Conservation (phyloP, 257 asterid species). For the Ballota nigra region DNA sequence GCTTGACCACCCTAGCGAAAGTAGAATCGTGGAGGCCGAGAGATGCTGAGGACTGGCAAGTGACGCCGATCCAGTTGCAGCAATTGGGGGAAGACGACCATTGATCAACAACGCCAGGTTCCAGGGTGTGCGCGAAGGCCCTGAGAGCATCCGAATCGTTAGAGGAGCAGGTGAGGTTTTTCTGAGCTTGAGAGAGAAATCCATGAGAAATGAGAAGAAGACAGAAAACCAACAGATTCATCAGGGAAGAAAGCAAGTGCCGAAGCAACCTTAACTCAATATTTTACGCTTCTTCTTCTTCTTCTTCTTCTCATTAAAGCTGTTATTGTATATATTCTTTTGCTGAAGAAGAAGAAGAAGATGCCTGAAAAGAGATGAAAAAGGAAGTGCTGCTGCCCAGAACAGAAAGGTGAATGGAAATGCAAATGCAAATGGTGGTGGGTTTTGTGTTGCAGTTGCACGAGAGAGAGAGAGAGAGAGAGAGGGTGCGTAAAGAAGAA, state of each 20-base stretch:
- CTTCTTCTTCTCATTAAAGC: slow-evolving; percentile 11
- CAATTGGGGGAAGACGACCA: slow-evolving; percentile 65
- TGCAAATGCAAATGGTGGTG: too few species aligned
- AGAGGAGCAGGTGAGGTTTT: slow-evolving; percentile 47
- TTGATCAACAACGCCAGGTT: slow-evolving; percentile 30
- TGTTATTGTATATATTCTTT: background rate
- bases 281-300: background rate
- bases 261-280: slow-evolving; percentile 19
- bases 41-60: slow-evolving; percentile 46
- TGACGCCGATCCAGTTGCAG: slow-evolving; percentile 61
- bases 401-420: background rate
- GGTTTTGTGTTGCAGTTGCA: too few species aligned
- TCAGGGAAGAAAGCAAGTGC: background rate
- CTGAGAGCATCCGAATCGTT: slow-evolving; percentile 48
- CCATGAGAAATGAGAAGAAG: slow-evolving; percentile 30
- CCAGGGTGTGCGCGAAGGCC: slow-evolving; percentile 43
- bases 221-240: slow-evolving; percentile 35
- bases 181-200: slow-evolving; percentile 40
- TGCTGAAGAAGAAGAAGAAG: background rate
- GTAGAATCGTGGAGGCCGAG: slow-evolving; percentile 29
- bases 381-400: background rate
- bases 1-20: slow-evolving; percentile 46
- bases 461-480: background rate
- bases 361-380: background rate
- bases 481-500: background rate